These are phyloP conservation scores for Astrephomene gubernaculifera DNA, from an alignment of 139 green algal genomes.

Conservation along the genomic window DNA sequence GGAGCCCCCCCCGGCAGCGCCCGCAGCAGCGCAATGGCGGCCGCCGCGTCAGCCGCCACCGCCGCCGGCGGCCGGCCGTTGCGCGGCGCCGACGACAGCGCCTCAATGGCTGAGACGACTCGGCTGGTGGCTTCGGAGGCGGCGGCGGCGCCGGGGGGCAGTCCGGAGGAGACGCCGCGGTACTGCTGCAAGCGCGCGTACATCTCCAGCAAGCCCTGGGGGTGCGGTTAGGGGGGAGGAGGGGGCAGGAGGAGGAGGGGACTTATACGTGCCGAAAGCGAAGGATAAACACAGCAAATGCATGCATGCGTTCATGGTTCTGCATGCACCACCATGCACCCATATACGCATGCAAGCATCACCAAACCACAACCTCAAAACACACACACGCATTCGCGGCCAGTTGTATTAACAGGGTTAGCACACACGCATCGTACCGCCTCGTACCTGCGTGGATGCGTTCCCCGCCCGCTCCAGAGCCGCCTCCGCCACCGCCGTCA, in stretches of 20 bases:
- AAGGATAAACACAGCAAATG: too few relatives aligned
- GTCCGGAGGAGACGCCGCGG: constrained; percentile 43
- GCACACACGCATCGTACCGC: too few relatives aligned
- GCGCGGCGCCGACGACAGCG: constrained; percentile 30
- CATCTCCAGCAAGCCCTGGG: constrained; percentile 48
- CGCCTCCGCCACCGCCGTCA: constrained; percentile 20
- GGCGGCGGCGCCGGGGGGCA: constrained; percentile 56
- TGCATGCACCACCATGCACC: not conserved
- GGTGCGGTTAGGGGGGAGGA: not conserved
- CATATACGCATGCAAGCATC: not conserved
- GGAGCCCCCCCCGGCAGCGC: constrained; percentile 52
- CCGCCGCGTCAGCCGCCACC: constrained; percentile 43
- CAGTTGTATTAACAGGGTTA: too few relatives aligned
- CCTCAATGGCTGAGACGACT: constrained; percentile 64
- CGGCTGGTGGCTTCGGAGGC: constrained; percentile 60
- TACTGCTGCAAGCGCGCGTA: constrained; percentile 69
- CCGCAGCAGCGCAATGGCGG: constrained; percentile 53
- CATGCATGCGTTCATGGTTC: too few relatives aligned
- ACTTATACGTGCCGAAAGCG: too few relatives aligned
- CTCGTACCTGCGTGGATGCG: constrained; percentile 16
- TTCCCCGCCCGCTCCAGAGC: constrained; percentile 37
- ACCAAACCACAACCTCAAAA: not conserved
- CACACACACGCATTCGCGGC: too few relatives aligned
- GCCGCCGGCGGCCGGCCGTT: not conserved
- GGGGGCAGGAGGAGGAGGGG: not conserved